Conservation (phyloP, 345 rosid species). For the Eucalyptus pauciflora region DNA sequence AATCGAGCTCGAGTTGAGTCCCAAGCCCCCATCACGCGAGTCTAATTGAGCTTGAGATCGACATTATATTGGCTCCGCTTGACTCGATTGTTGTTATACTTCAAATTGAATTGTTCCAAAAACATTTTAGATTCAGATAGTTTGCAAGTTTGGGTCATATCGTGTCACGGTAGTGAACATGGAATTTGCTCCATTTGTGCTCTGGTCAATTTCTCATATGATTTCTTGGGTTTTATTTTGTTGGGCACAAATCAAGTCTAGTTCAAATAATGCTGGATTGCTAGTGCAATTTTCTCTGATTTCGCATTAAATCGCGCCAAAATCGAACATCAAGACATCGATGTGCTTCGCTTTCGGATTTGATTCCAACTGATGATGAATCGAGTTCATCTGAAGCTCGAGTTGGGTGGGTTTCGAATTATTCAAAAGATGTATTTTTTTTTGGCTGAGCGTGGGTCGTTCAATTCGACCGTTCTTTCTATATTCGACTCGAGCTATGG, state of each 20-base stretch:
- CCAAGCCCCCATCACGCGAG: not conserved
- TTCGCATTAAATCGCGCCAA: not conserved
- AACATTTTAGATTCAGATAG: not conserved
- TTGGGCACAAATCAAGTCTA: not conserved
- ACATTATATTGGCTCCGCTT: not conserved
- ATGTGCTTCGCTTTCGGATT: not conserved
- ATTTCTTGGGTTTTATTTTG: not conserved
- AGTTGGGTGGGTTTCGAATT: not conserved
- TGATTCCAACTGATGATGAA: not conserved
- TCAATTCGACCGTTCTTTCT: not conserved
- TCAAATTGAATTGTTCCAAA: not conserved
- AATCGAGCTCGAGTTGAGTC: not conserved
- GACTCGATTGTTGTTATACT: not conserved
- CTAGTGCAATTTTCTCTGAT: not conserved
- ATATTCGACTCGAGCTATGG: not conserved
- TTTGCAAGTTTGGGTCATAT: not conserved
- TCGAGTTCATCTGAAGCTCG: not conserved
- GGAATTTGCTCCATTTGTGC: not conserved
- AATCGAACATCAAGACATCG: not conserved
- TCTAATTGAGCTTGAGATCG: not conserved
- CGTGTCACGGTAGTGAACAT: rapidly evolving
- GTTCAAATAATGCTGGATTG: not conserved
- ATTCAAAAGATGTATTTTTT: not conserved
- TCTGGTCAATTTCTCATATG: not conserved
- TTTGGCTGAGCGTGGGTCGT: not conserved